Evolutionary conservation across 2,329 filamentous ascomycete species (phyloP), one percentile per base, ranked within the genome.

Genomic region (Aspergillus floridensis): DNA sequence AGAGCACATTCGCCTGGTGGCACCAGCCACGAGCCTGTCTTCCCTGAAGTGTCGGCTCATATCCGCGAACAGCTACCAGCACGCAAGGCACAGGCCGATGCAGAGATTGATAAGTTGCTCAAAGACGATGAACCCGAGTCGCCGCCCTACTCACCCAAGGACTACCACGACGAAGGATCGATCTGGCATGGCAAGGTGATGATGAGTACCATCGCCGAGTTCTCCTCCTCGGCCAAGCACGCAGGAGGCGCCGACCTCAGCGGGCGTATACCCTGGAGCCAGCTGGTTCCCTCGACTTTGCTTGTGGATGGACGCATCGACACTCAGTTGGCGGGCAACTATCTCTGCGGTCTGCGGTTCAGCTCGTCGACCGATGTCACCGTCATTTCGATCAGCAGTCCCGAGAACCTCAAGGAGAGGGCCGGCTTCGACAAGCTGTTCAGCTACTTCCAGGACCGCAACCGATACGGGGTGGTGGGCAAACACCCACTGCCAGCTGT

Each of bases 41-140:
- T 78, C 73, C 81, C 76, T 57, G 78, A 72, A 61, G 68, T 75
- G 16, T 69, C 76, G 26, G 67, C 70, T 29, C 72, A 76, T 49
- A 71, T 76, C 38, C 73, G 72, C 41, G 74, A 77, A 53, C 73
- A 72, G 51, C 59, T 74, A 19, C 68, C 82, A 64, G 80, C 83
- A 53, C 73, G 76, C 59, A 75, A 83, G 69, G 75, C 80, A 64
- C 67, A 79, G 71, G 86, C 90, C 14, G 93, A 99, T 73, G 85
- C 90, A 2, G 95, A 98, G 61, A 91, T 99, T 21, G 95, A 99
- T 73, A 86, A 92, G 46, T 81, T 99, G 66, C 84, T 98, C 7
- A 86, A 93, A 68, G 92, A 90, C 60, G 87, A 96, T 61, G 90
- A 91, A 57, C 87, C 88, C 29, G 90, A 90, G 50, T 93, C 90